Conservation (phyloP, 768 basidiomycete genomes). For the Boletus rubropictus region DNA sequence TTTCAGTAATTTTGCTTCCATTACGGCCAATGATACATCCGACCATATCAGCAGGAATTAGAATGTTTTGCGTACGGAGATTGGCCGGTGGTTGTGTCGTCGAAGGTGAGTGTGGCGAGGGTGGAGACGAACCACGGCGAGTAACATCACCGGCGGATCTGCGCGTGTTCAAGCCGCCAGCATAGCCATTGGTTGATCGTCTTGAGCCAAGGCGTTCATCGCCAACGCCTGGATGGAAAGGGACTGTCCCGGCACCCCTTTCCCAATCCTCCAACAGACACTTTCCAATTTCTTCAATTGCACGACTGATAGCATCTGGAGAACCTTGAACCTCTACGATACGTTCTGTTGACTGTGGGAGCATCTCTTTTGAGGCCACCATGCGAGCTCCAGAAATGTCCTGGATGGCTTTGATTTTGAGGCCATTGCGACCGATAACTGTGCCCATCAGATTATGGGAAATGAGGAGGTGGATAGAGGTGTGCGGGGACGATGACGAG, state of each 20-base stretch:
- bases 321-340: slow-evolving; percentile 97
- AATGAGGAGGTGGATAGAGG: slow-evolving; percentile 94
- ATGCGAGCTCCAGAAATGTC: slow-evolving; percentile 94
- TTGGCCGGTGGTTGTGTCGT: slow-evolving; percentile 63
- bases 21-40: slow-evolving; percentile 94
- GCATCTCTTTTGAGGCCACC: slow-evolving; percentile 98
- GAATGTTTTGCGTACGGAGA: slow-evolving; percentile 97
- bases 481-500: slow-evolving; percentile 59
- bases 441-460: slow-evolving; percentile 99
- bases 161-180: slow-evolving; percentile 46
- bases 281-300: slow-evolving; percentile 93
- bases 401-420: slow-evolving; percentile 99
- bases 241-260: slow-evolving; percentile 85
- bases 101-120: slow-evolving; percentile 36
- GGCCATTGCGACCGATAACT: slow-evolving; percentile 91
- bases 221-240: slow-evolving; percentile 87
- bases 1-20: slow-evolving; percentile 98
- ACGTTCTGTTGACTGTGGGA: slow-evolving; percentile 98
- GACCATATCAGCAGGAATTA: slow-evolving; percentile 99
- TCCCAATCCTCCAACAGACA: slow-evolving; percentile 98
- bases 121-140: slow-evolving; percentile 39
- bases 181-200: slow-evolving; percentile 48
- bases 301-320: slow-evolving; percentile 86
- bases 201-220: slow-evolving; percentile 57
- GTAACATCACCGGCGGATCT: slow-evolving; percentile 58